Evolutionary conservation across 768 basidiomycete species (phyloP).

Genomic region (Kwoniella dejecticola): DNA sequence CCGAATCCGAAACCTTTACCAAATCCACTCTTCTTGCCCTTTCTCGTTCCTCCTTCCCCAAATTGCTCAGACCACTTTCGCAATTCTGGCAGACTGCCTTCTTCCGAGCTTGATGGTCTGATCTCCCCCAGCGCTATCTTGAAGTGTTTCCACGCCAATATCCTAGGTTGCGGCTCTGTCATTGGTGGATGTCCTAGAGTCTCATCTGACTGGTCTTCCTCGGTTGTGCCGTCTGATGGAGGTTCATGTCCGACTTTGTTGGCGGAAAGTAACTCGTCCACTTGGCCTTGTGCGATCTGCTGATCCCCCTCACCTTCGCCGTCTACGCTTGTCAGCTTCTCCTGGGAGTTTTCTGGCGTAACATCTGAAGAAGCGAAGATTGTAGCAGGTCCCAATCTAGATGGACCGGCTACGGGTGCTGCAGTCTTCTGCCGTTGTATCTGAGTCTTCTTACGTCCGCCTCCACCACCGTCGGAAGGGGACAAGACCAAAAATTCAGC

Average conservation of each 20-base stretch:
- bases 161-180: conserved; percentile 4
- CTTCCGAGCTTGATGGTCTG: conserved; percentile 81
- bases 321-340: background rate
- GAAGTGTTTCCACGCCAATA: conserved; percentile 64
- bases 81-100: conserved; percentile 48
- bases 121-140: conserved; percentile 83
- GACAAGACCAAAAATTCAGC: conserved; percentile 16
- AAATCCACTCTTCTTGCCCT: conserved; percentile 74
- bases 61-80: conserved; percentile 87
- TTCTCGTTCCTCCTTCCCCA: conserved; percentile 78
- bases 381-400: background rate
- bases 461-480: conserved; percentile 11
- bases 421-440: conserved; percentile 11
- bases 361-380: background rate
- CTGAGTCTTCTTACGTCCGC: conserved; percentile 20
- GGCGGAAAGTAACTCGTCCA: conserved; percentile 1
- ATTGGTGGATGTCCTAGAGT: background rate
- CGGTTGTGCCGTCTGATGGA: background rate
- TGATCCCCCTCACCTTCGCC: conserved; percentile 16
- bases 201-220: background rate
- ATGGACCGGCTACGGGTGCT: conserved; percentile 2
- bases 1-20: conserved; percentile 83
- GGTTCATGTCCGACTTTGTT: conserved; percentile 12
- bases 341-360: background rate
- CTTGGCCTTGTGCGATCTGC: conserved; percentile 12